phyloP scores from a whole-genome alignment of 2,329 filamentous ascomycete species.

The Dactylellina haptotyla region DNA sequence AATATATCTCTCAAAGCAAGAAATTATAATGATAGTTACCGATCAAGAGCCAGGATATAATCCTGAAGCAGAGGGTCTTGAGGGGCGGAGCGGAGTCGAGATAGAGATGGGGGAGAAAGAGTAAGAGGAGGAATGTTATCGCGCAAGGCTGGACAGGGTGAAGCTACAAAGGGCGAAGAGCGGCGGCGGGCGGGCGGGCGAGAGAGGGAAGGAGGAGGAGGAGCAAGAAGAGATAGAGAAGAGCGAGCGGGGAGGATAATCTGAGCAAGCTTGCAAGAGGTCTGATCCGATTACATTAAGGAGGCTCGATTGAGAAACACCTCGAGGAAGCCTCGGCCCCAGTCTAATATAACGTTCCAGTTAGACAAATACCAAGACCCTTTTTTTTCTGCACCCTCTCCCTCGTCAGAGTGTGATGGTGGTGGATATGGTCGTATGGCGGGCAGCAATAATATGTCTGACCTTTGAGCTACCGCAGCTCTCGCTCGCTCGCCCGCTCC shows the following conservation, averaged over 20 bases:
- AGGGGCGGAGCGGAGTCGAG: background rate
- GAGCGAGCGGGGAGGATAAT: background rate
- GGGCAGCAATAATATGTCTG: background rate
- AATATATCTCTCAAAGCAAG: too few species aligned
- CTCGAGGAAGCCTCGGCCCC: background rate
- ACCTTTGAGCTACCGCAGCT: background rate
- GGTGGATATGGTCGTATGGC: background rate
- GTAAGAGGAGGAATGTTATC: background rate
- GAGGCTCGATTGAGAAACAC: constrained; percentile 20
- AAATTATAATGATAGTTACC: too few species aligned
- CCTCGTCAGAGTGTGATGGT: background rate
- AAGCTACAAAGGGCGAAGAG: background rate
- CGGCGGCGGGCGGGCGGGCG: background rate
- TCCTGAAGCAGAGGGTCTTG: background rate
- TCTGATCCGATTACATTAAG: constrained; percentile 40
- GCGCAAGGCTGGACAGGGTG: background rate
- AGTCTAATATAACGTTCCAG: constrained; percentile 20
- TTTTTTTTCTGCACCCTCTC: too few species aligned
- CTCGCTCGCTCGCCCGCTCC: background rate
- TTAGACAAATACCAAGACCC: constrained; percentile 33
- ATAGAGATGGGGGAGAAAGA: background rate
- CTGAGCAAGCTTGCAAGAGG: background rate
- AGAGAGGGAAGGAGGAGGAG: background rate
- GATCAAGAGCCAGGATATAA: too few species aligned
- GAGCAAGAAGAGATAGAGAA: background rate